phyloP scores from a whole-genome alignment of 257 asterid species.

The Solanum medicagineum region DNA sequence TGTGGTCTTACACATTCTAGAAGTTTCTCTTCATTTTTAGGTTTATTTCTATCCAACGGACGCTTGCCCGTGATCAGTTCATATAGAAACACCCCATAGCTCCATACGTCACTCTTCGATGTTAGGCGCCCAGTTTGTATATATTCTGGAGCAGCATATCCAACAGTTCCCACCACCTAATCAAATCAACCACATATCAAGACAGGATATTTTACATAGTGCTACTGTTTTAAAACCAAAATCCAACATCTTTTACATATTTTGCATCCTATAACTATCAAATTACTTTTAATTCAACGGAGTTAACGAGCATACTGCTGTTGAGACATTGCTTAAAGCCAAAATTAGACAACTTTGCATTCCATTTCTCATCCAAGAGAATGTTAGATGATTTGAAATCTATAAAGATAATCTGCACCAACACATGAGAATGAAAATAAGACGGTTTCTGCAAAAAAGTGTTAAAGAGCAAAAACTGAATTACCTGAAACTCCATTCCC shows the following conservation, averaged over 20 bases:
- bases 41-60: constrained; percentile 68
- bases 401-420: constrained; percentile 69
- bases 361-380: constrained; percentile 76
- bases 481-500: constrained; percentile 90
- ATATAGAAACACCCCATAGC: constrained; percentile 83
- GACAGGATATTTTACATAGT: not conserved
- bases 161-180: constrained; percentile 89
- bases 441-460: not conserved
- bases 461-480: not conserved
- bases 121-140: constrained; percentile 87
- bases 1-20: constrained; percentile 79
- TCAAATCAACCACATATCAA: not conserved
- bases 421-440: not conserved
- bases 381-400: constrained; percentile 90
- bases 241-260: not conserved
- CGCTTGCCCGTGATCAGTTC: constrained; percentile 91
- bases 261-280: not conserved
- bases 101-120: constrained; percentile 85
- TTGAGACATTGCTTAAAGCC: constrained; percentile 79
- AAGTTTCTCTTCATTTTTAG: constrained; percentile 74
- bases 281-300: not conserved
- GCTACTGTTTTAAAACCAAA: not conserved
- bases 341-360: constrained; percentile 84
- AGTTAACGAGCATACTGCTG: constrained; percentile 37
- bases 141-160: constrained; percentile 95